Percentiles rank a stretch among this genome's conserved stretches.
phyloP scores from a whole-genome alignment of 1,139 yeast genomes.

The Blastobotrys persicus region DNA sequence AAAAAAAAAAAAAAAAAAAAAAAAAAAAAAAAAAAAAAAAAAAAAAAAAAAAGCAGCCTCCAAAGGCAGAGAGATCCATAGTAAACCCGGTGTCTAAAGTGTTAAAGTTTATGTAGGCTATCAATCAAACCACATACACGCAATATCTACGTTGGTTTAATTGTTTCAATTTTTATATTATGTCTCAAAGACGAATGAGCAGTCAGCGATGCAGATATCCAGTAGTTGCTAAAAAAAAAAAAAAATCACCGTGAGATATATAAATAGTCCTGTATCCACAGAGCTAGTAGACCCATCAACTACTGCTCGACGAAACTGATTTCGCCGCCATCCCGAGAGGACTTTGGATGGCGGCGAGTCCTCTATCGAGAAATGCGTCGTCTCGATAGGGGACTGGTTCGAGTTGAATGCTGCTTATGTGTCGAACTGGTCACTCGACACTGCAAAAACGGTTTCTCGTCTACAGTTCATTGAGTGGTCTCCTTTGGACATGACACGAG shows the following conservation, averaged over 20 bases:
- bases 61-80: no score
- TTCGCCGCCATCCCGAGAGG: background rate
- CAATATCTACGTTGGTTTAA: background rate
- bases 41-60: no score
- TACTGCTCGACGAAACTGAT: background rate
- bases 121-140: background rate
- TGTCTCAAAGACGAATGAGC: no score
- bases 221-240: no score
- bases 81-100: no score
- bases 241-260: no score
- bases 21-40: no score
- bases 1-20: no score
- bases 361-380: conserved; percentile 6
- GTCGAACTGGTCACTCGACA: background rate
- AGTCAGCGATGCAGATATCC: no score
- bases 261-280: no score
- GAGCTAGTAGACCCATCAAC: no score
- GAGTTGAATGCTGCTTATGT: background rate
- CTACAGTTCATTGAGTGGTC: background rate
- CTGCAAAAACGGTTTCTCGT: background rate
- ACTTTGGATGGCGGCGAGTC: background rate
- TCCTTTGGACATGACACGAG: background rate
- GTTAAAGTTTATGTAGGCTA: no score
- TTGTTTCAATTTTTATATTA: background rate
- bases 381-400: conserved; percentile 1